Evolutionary conservation across 305 asterid genomes (phyloP).

Genomic region (Nicotiana rustica): DNA sequence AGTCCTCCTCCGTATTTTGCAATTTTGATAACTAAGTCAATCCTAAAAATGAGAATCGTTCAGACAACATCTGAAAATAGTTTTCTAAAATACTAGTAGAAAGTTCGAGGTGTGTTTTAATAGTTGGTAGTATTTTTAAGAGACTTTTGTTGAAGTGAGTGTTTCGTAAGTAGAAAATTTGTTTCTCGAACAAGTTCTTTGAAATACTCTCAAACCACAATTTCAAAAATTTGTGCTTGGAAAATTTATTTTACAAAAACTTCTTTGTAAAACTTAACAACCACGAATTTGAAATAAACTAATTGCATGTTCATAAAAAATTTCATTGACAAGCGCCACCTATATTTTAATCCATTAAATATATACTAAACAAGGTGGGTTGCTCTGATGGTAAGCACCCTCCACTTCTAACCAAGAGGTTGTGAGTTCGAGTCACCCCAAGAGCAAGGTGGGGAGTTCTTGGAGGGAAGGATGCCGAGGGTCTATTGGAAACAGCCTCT

Average conservation of each 20-base stretch:
- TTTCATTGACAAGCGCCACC: background rate
- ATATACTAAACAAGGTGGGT: background rate
- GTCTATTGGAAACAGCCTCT: too few species aligned
- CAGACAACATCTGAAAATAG: background rate
- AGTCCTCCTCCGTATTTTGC: slow-evolving; percentile 1
- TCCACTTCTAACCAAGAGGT: too few species aligned
- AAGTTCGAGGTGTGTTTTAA: background rate
- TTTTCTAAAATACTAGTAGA: background rate
- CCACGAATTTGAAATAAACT: background rate
- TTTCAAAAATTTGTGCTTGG: background rate
- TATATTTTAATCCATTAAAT: background rate
- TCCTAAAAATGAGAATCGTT: background rate
- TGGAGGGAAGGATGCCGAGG: too few species aligned
- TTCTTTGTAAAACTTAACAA: background rate
- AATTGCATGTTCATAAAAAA: background rate
- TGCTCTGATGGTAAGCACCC: too few species aligned
- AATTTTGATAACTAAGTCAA: background rate
- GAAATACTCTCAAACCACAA: background rate
- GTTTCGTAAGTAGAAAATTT: background rate
- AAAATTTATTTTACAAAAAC: too few species aligned
- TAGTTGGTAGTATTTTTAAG: background rate
- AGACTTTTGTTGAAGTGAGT: background rate
- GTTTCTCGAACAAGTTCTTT: background rate
- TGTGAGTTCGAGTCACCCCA: too few species aligned
- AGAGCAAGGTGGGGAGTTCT: too few species aligned